These are phyloP conservation scores for Neurospora sp. DNA, from an alignment of 2,329 filamentous ascomycete genomes.

Conservation along the genomic window DNA sequence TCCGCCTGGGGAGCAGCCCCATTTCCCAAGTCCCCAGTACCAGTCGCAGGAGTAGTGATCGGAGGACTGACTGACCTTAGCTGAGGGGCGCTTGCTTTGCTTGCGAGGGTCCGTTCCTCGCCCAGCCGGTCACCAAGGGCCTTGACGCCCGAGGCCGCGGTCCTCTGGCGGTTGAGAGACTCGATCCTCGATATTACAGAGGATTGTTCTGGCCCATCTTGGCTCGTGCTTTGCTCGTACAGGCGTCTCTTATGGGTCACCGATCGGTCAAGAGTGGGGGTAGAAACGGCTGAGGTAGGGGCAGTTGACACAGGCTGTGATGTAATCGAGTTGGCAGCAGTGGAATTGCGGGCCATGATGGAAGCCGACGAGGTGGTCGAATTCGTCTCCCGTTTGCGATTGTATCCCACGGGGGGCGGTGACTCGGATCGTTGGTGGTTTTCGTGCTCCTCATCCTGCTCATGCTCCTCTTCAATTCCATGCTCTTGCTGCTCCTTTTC, in stretches of 20 bases:
- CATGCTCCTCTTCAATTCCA: conserved; percentile 26
- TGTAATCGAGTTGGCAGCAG: conserved; percentile 79
- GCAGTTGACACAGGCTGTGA: conserved; percentile 49
- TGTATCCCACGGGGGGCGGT: conserved; percentile 52
- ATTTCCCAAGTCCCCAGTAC: conserved; percentile 25
- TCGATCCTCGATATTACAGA: conserved; percentile 73
- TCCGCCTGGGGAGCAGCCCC: conserved; percentile 27
- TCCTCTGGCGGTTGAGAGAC: conserved; percentile 58
- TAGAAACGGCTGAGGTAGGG: conserved; percentile 27
- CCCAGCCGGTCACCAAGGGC: conserved; percentile 37
- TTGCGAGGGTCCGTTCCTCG: conserved; percentile 35
- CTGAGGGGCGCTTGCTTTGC: conserved; percentile 59
- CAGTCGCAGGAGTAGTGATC: conserved; percentile 26
- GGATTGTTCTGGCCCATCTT: conserved; percentile 68
- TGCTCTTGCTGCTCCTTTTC: conserved; percentile 35
- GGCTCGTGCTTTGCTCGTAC: conserved; percentile 74
- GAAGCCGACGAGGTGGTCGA: conserved; percentile 69
- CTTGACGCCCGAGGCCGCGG: conserved; percentile 35
- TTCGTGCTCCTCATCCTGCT: conserved; percentile 28
- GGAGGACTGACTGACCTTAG: conserved; percentile 49
- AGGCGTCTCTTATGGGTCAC: conserved; percentile 64
- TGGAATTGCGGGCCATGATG: conserved; percentile 64
- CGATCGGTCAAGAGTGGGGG: conserved; percentile 48
- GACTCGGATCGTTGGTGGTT: conserved; percentile 40
- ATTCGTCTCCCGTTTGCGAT: conserved; percentile 72